These are phyloP conservation scores for Persicaria maculosa DNA, from an alignment of 148 eudicot species.

Conservation along the genomic window DNA sequence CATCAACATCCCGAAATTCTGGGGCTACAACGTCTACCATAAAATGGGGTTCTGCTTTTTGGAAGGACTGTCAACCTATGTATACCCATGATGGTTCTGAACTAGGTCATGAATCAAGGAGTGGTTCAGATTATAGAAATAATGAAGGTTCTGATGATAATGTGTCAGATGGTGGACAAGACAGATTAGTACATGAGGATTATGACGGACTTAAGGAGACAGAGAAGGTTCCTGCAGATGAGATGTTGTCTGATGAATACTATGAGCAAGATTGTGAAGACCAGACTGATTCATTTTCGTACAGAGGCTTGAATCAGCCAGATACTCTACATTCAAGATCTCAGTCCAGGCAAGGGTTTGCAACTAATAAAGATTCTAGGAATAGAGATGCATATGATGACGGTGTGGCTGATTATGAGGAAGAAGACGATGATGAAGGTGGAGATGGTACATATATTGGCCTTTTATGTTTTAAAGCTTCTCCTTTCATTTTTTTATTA, in stretches of 20 bases:
- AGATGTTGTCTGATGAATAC: slow-evolving; percentile 97
- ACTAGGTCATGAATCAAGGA: slow-evolving; percentile 66
- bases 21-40: slow-evolving; percentile 38
- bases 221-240: slow-evolving; percentile 62
- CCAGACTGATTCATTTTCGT: slow-evolving; percentile 53
- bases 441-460: slow-evolving; percentile 34
- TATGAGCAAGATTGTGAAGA: slow-evolving; percentile 93
- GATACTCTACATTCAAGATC: slow-evolving; percentile 33
- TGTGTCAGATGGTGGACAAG: slow-evolving; percentile 42
- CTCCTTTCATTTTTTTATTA: not conserved
- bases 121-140: slow-evolving; percentile 60
- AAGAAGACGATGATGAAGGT: slow-evolving; percentile 43
- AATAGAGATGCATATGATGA: slow-evolving; percentile 34
- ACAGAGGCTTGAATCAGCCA: slow-evolving; percentile 29
- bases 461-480: not conserved
- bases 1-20: slow-evolving; percentile 35
- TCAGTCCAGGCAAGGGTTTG: slow-evolving; percentile 27
- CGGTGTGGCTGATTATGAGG: slow-evolving; percentile 34
- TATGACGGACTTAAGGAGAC: slow-evolving; percentile 36
- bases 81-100: slow-evolving; percentile 32
- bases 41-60: slow-evolving; percentile 79
- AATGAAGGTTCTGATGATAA: slow-evolving; percentile 66
- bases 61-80: slow-evolving; percentile 58
- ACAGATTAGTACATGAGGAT: slow-evolving; percentile 37
- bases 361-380: slow-evolving; percentile 25